phyloP scores from a whole-genome alignment of 2,329 filamentous ascomycete genomes.

The Sporothrix inflata region DNA sequence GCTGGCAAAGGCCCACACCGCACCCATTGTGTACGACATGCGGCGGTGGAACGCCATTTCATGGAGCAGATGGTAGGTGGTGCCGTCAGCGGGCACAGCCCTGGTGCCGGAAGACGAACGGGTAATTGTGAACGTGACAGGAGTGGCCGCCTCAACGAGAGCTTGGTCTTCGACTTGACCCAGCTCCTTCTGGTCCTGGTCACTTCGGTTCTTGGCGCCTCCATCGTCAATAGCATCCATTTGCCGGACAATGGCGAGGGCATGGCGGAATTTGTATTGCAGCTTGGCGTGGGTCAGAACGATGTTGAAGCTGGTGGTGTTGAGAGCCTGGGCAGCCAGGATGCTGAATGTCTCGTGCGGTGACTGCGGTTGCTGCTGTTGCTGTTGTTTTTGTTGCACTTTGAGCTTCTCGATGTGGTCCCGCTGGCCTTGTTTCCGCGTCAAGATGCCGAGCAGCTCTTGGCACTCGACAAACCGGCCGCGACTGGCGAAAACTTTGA shows the following conservation, averaged over 20 bases:
- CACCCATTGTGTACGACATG: conserved; percentile 40
- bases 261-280: conserved; percentile 34
- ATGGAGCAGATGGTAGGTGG: conserved; percentile 47
- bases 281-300: conserved; percentile 39
- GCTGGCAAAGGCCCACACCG: conserved; percentile 43
- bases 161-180: not conserved
- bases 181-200: not conserved
- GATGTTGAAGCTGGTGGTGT: conserved; percentile 44
- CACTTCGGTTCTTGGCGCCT: not conserved
- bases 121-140: too few species aligned
- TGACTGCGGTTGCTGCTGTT: not conserved
- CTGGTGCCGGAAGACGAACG: not conserved
- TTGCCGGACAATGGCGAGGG: conserved; percentile 36
- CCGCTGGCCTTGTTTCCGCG: not conserved
- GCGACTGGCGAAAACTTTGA: conserved; percentile 50
- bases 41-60: conserved; percentile 42
- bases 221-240: conserved; percentile 33
- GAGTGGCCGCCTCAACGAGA: not conserved
- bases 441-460: conserved; percentile 42
- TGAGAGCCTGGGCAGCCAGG: conserved; percentile 35
- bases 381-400: not conserved
- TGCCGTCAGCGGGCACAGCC: conserved; percentile 35
- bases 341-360: conserved; percentile 16
- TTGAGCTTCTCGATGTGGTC: not conserved
- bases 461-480: conserved; percentile 40